Evolutionary conservation across 148 eudicot species (phyloP), one percentile per base, ranked within the genome.

Genomic region (Talinum fruticosum): DNA sequence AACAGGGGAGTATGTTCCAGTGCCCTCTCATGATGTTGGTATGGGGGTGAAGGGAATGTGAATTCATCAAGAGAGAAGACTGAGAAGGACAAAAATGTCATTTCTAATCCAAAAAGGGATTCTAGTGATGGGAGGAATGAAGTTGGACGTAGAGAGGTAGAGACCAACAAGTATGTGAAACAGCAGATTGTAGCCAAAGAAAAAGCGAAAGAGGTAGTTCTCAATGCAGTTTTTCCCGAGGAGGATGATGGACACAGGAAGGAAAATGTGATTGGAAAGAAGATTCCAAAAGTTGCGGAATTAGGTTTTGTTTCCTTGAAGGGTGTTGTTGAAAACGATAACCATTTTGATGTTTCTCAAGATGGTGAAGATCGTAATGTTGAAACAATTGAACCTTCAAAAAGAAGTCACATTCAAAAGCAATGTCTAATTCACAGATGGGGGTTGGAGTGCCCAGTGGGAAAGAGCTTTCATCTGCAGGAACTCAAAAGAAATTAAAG

Each of bases 401-500:
- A 71, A 74, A 71, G 68, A 57, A 73, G 44, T 66, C 76, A 53
- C 69, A 62, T 67, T 30, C 30, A 67, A 80, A 80, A 70, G 69
- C 35, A 62, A 35, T 35, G 30, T n/a, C 72, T 69, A 59, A 73
- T 51, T 35, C 44, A 19, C 75, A 57, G 73, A 32, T 38, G 69
- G 71, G 21, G 67, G 75, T 53, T 28, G 72, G 33, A 61, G 23
- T 41, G 62, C 66, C 51, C 45, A 67, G 18, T 38, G 76, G 81
- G 61, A 78, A 76, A 78, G 83, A 85, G 36, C 21, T 36, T 45
- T 30, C 69, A 59, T 76, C 79, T 53, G 67, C 83, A 41, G 64
- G 47, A 49, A 75, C 61, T 23, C 83, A 81, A 75, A 87, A 80
- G 72, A 87, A 85, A 74, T 36, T 24, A 23, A 79, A 73, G 82